These are phyloP conservation scores for Neurospora sp. DNA, from an alignment of 495 filamentous ascomycete genomes.

Conservation along the genomic window DNA sequence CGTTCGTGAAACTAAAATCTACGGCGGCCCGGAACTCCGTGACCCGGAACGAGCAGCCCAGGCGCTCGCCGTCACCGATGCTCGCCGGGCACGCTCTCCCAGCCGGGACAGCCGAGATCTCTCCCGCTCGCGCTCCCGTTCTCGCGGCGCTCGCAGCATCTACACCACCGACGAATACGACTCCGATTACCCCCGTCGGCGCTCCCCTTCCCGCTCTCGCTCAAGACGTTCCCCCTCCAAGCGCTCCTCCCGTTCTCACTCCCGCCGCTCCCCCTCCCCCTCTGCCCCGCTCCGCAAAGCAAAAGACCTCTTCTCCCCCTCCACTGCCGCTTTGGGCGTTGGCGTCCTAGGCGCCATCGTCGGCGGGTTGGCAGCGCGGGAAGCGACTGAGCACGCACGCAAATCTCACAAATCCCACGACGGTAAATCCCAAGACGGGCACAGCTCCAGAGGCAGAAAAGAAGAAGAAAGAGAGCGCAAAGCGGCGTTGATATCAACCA, in stretches of 20 bases:
- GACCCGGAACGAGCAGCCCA: neutral
- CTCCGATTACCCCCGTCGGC: neutral
- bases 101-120: neutral
- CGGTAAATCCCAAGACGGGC: neutral
- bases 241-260: neutral
- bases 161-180: neutral
- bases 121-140: neutral
- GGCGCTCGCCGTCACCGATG: neutral
- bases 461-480: conserved; percentile 2
- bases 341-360: conserved; percentile 36
- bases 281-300: neutral
- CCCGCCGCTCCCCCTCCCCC: neutral
- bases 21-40: neutral
- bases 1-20: neutral
- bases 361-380: conserved; percentile 31
- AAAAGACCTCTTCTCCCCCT: conserved; percentile 21
- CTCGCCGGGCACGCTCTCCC: neutral
- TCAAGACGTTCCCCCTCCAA: neutral
- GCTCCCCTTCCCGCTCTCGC: neutral
- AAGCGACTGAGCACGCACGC: conserved; percentile 23
- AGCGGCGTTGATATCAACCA: conserved; percentile 25
- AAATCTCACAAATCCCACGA: neutral
- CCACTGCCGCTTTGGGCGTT: conserved; percentile 30
- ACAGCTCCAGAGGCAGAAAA: neutral
- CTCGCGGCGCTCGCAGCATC: neutral